Evolutionary conservation across 495 filamentous ascomycete species (phyloP), one percentile per base, ranked within the genome.

Genomic region (Annulohypoxylon stygium): DNA sequence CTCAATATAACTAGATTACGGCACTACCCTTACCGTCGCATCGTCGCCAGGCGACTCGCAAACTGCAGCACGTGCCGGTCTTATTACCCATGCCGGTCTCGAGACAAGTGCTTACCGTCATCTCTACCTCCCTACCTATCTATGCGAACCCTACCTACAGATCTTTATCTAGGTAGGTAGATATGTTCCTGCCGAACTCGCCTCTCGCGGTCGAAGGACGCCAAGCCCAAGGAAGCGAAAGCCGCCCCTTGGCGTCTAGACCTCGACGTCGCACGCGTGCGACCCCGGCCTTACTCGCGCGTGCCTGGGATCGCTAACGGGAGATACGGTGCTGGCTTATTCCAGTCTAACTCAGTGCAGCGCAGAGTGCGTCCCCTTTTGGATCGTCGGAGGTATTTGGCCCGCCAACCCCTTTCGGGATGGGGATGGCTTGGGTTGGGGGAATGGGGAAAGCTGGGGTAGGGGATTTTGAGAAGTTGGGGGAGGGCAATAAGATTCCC

Each of bases 321-420:
- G 11, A 70, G 37, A 61, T 36, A 25, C 39, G 30, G 3, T 6
- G 4, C 6, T 26, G 64, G 39, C 64, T 30, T 61, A 54, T 68
- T 57, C 34, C 16, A 34, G 72, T 6, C 30, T 30, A 30, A 30
- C 30, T 23, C 20, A 23, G 20, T 23, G 20, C 57, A 60, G 23
- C 41, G 60, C 63, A 43, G 34, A n/a, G 53, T 67, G 37, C 30
- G 51, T 70, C 6, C 63, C 45, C 23, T 7, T 68, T 63, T 43
- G 34, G 62, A 63, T 11, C 39, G 7, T 57, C 72, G 72, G 72
- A 68, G 37, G 41, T 4, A 14, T 61, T 65, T 39, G 20, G 41
- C 64, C 72, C 72, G 72, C 64, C 45, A n/a, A 53, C 60, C 25
- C 36, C 60, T 53, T 67, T 71, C 59, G 67, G 72, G 63, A 70